Percentiles rank a stretch among this genome's conserved stretches.
Evolutionary conservation across 2,329 filamentous ascomycete species (phyloP).

Genomic region (Diaporthe vexans): DNA sequence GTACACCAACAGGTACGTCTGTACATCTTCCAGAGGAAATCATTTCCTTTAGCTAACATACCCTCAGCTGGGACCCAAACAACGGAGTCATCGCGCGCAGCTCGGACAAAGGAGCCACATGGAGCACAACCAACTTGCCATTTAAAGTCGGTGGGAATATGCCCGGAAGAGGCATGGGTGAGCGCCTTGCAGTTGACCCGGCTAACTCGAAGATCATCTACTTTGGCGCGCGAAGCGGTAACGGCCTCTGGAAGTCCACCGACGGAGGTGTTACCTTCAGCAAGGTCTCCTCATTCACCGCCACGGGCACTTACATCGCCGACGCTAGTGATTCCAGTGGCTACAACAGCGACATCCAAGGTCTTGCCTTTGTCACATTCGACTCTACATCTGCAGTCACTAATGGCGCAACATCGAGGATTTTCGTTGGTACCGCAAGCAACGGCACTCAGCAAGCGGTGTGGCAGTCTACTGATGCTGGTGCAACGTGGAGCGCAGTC

Average conservation of each 20-base stretch:
- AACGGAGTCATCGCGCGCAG: slow-evolving; percentile 68
- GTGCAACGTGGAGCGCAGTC: slow-evolving; percentile 66
- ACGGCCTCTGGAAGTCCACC: slow-evolving; percentile 71
- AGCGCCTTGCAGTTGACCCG: slow-evolving; percentile 70
- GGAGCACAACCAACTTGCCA: slow-evolving; percentile 61
- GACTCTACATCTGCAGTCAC: slow-evolving; percentile 63
- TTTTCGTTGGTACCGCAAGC: slow-evolving; percentile 70
- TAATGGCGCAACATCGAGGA: slow-evolving; percentile 65
- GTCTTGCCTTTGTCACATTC: slow-evolving; percentile 68
- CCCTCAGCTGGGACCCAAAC: slow-evolving; percentile 61
- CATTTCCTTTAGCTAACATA: not conserved
- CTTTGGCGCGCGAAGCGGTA: slow-evolving; percentile 70
- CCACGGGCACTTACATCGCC: slow-evolving; percentile 62
- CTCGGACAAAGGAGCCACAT: slow-evolving; percentile 67
- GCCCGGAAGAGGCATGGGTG: slow-evolving; percentile 71
- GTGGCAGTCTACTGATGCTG: slow-evolving; percentile 67
- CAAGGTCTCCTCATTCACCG: slow-evolving; percentile 66
- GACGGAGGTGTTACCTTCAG: slow-evolving; percentile 67
- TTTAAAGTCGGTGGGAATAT: slow-evolving; percentile 75
- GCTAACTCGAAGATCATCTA: slow-evolving; percentile 69
- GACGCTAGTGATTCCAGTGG: slow-evolving; percentile 60
- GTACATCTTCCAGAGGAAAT: no score
- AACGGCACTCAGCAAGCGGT: slow-evolving; percentile 63
- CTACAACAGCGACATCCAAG: slow-evolving; percentile 61
- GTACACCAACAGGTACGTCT: slow-evolving; percentile 67